Evolutionary conservation across 768 basidiomycete genomes (phyloP), one percentile per base, ranked within the genome.

Genomic region (Tricholoma sp.): DNA sequence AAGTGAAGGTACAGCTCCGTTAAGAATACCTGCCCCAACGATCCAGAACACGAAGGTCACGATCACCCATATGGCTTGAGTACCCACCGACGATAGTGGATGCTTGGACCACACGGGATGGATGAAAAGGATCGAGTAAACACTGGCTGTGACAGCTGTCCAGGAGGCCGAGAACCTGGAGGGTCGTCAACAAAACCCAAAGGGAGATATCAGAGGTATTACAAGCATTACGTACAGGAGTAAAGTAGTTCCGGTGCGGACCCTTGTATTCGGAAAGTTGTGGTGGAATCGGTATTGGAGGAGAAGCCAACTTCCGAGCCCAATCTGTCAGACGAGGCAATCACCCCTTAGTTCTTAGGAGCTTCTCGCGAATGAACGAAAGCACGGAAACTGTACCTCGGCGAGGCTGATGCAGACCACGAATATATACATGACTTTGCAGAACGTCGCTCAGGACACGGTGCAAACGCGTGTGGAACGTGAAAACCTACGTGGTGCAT

Each of bases 1-100:
- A 42, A 83, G 57, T 9, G 64, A 68, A 2, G 83, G 80, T 20
- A 81, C 64, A 6, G 81, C 74, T 36, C 72, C 71, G 59, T 82
- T 81, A 47, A 85, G 64, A 20, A 80, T 66, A 0, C 77, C 79
- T 3, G 82, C 75, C 42, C 82, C 81, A 12, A 82, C 71, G 17
- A 84, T 72, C 85, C 85, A 87, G 47, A 84, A 70, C 15, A 80
- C 61, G 82, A 81, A 84, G 12, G 84, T 85, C 1, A 78, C 56
- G 29, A 84, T 67, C 4, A 80, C 67, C 85, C 85, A 86, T 42
- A 85, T 68, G 11, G 74, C 75, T 61, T 86, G 85, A 0, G 82
- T 73, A 7, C 84, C 83, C 37, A 86, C 69, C 11, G 85, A 85
- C 9, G 79, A 74, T 13, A 84, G 58, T 3, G 80, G 74, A 55